Evolutionary conservation across 768 basidiomycete species (phyloP), one percentile per base, ranked within the genome.

Genomic region (Crepidotus variabilis): DNA sequence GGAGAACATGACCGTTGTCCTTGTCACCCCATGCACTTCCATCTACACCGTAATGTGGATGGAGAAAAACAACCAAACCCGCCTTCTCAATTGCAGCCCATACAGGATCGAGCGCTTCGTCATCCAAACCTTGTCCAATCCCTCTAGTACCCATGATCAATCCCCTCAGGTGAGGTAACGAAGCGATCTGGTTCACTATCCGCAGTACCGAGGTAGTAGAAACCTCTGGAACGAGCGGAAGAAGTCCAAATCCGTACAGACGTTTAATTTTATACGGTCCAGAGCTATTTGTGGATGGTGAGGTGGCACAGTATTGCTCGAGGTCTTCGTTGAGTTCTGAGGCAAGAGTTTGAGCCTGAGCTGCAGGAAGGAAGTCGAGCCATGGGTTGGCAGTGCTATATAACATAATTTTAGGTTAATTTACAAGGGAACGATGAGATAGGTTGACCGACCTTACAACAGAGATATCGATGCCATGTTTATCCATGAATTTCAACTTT

Each of bases 1-100:
- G 88, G 24, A 95, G 81, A 36, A 93, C 93, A 60, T 94, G 93
- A 0, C 93, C 93, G 61, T 94, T 94, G 43, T 85, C 80, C 57
- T 76, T 82, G 54, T 84, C 79, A 1, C 92, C 92, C 80, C 89
- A 94, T 2, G 82, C 83, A 47, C 79, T 79, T n/a, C 72, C 71
- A 61, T 86, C 86, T 21, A 94, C 81, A 10, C 90, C 90, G 66
- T 94, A 94, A 67, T 94, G 92, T 7, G 91, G 92, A 63, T 93
- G 92, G 28, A 94, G 68, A 73, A 94, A 94, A 20, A 89, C 82
- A 20, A 91, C 86, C 8, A 95, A 79, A 2, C 81, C 82, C 1
- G 84, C 78, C 46, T 78, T 72, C 54, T 86, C 84, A 39, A 94
- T 78, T 14, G 88, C 87, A n/a, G 77, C 79, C 90, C 91, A 95